Evolutionary conservation across 495 filamentous ascomycete genomes (phyloP).

Genomic region (Apiosordaria backusii): DNA sequence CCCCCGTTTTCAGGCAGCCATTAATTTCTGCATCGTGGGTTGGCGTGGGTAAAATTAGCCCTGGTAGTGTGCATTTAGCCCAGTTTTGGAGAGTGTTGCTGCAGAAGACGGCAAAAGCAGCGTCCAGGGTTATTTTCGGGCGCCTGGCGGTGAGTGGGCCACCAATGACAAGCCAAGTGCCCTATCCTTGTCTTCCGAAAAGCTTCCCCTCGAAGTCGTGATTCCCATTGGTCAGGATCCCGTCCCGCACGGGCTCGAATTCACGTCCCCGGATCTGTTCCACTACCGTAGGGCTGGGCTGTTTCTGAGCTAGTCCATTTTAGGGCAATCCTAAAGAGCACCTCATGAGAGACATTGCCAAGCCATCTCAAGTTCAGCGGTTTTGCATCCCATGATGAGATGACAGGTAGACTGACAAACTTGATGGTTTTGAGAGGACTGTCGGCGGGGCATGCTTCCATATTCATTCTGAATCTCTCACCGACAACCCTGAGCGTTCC

Average conservation of each 20-base stretch:
- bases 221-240: neutral
- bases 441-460: neutral
- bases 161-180: neutral
- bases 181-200: neutral
- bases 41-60: constrained; percentile 13
- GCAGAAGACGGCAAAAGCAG: constrained; percentile 1
- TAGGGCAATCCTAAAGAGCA: constrained; percentile 1
- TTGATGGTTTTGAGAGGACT: too few relatives aligned
- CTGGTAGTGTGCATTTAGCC: constrained; percentile 4
- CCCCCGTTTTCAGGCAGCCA: constrained; percentile 8
- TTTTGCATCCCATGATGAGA: too few relatives aligned
- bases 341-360: neutral
- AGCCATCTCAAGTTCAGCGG: neutral
- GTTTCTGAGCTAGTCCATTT: neutral
- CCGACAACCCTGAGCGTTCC: neutral
- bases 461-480: neutral
- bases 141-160: constrained; percentile 2
- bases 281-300: constrained; percentile 10
- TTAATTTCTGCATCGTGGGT: neutral
- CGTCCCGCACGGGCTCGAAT: neutral
- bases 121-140: constrained; percentile 2
- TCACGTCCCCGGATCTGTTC: neutral
- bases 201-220: neutral
- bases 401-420: too few relatives aligned
- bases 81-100: neutral